Conservation (phyloP, 164 flowering plant genomes). For the Vitis rupestris region DNA sequence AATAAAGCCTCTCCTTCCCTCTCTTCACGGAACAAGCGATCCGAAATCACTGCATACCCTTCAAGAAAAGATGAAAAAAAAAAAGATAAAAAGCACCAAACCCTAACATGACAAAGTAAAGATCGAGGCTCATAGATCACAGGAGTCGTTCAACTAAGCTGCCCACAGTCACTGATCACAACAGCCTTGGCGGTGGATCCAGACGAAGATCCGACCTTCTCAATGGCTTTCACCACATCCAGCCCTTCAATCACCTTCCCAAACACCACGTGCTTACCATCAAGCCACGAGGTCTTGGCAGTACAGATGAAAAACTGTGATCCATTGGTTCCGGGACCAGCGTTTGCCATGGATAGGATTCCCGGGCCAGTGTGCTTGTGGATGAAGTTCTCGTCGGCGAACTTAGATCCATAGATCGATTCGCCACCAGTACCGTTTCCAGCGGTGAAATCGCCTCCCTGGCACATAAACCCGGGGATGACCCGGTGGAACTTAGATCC, state of each 20-base stretch:
- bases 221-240: slow-evolving; percentile 17
- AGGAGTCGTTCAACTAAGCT: background rate
- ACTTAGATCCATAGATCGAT: slow-evolving; percentile 22
- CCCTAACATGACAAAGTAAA: no score
- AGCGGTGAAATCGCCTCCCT: slow-evolving; percentile 22
- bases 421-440: slow-evolving; percentile 28
- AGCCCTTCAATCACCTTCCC: slow-evolving; percentile 16
- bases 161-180: slow-evolving; percentile 16
- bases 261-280: slow-evolving; percentile 26
- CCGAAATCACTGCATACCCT: no score
- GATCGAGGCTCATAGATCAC: no score
- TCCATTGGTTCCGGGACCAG: slow-evolving; percentile 26
- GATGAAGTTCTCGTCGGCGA: slow-evolving; percentile 21
- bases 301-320: slow-evolving; percentile 26
- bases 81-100: no score
- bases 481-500: slow-evolving; percentile 20
- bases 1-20: no score
- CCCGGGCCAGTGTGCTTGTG: slow-evolving; percentile 21
- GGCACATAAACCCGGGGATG: slow-evolving; percentile 26
- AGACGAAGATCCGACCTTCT: slow-evolving; percentile 15
- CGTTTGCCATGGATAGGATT: slow-evolving; percentile 24
- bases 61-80: no score
- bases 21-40: no score
- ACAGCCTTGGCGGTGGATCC: slow-evolving; percentile 12
- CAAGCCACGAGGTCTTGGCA: slow-evolving; percentile 14